Base-by-base conservation (phyloP, 2,329 filamentous ascomycete species). In the Lachnellula willkommii region DNA sequence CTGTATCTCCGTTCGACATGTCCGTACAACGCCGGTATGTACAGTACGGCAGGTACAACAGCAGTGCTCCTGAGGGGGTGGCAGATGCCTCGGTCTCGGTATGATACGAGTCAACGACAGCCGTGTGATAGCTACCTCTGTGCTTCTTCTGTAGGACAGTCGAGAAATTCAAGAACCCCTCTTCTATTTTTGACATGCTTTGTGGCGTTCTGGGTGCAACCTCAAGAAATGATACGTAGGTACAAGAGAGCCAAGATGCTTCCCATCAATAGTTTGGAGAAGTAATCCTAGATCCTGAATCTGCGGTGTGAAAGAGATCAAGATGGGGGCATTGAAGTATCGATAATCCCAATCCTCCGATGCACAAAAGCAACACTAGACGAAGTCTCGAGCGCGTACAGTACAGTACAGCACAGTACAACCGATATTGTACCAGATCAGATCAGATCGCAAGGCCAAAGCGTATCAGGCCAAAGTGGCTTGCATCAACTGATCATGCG, bases 1-100 rank as follows among this genome's bases (percentile, higher is more conserved):
- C 42, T 40, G 47, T 51, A 50, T 55, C 46, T 28, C 53, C 47
- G 47, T 55, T 50, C 17, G 40, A 36, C 28, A 24, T 32, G 28
- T 32, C 17, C 42, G 36, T 51, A 32, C n/a, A 45, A 32, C 20
- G n/a, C 42, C 28, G 9, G 28, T 32, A 4, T 32, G 28, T 12
- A 20, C 17, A 6, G 42, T 45, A 22, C 12, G 4, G n/a, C 17
- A 46, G 4, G 8, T 26, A 46, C 28, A 32, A 37, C 43, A 53
- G 20, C 20, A 22, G 24, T 37, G 12, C 32, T 39, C 22, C 37
- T 47, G 43, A 48, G 49, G 22, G 36, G n/a, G 46, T 39, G 35
- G 20, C 32, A 22, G 24, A 37, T 17, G 26, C 14, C 43, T 46
- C 12, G 12, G 24, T 22, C 28, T 50, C 22, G 24, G 15, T 24